A percentile compares a stretch with the other conserved stretches of the same genome.
phyloP scores from a whole-genome alignment of 345 rosid species.

The Sisymbrium altissimum region DNA sequence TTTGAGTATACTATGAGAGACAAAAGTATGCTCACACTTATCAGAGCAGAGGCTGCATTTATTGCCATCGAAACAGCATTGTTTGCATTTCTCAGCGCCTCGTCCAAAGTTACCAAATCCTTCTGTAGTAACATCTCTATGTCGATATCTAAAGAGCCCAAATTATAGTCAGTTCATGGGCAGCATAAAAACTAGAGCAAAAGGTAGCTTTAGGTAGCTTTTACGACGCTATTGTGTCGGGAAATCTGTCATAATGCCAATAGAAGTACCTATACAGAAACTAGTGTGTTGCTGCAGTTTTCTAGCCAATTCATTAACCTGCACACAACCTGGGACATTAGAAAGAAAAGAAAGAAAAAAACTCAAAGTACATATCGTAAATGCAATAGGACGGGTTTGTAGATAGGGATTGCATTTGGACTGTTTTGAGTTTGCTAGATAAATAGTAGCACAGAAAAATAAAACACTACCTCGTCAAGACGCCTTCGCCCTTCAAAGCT shows the following conservation, averaged over 20 bases:
- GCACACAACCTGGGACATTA: slow-evolving; percentile 32
- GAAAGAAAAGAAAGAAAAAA: not conserved
- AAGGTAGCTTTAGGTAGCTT: not conserved
- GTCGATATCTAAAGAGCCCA: slow-evolving; percentile 63
- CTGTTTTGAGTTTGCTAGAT: not conserved
- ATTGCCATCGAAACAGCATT: slow-evolving; percentile 78
- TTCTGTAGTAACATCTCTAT: slow-evolving; percentile 73
- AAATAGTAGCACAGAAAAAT: not conserved
- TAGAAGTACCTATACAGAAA: slow-evolving; percentile 61
- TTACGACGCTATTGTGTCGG: not conserved
- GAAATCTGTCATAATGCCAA: not conserved
- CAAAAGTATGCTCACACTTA: slow-evolving; percentile 54
- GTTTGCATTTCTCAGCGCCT: slow-evolving; percentile 84
- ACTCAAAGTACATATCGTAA: not conserved
- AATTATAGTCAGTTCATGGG: slow-evolving; percentile 24
- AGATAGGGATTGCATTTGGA: not conserved
- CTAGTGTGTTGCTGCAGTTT: slow-evolving; percentile 55
- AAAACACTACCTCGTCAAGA: slow-evolving; percentile 62
- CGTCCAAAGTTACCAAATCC: slow-evolving; percentile 82
- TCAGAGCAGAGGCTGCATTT: slow-evolving; percentile 53
- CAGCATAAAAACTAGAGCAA: slow-evolving; percentile 14
- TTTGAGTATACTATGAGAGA: not conserved
- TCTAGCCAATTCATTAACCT: slow-evolving; percentile 64
- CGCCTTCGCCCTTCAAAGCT: slow-evolving; percentile 92
- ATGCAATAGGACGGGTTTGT: not conserved